A percentile compares a stretch with the other conserved stretches of the same genome.
Evolutionary conservation across 1,284 basidiomycete genomes (phyloP).

Genomic region (Fomitopsis betulina): DNA sequence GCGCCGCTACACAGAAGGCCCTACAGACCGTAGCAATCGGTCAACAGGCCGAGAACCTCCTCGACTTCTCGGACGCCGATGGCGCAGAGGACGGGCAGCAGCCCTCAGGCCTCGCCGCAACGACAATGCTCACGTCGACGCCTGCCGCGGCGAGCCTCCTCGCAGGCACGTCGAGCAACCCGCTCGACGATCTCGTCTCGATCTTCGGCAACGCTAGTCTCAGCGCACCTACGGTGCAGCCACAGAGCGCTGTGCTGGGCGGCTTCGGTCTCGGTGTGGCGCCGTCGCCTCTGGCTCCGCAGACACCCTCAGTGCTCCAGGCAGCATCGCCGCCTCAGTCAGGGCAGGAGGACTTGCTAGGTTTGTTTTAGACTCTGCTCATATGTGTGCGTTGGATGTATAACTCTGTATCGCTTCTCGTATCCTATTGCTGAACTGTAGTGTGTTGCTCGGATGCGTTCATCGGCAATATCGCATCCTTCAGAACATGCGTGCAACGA

Average conservation of each 20-base stretch:
- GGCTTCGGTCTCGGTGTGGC: slow-evolving; percentile 23
- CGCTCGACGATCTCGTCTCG: slow-evolving; percentile 86
- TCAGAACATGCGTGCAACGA: no score
- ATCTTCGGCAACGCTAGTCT: slow-evolving; percentile 67
- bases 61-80: slow-evolving; percentile 84
- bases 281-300: slow-evolving; percentile 13
- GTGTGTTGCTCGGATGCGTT: not conserved
- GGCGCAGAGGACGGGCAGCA: slow-evolving; percentile 44
- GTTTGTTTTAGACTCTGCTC: slow-evolving; percentile 35
- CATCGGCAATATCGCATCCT: no score
- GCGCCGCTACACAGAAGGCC: slow-evolving; percentile 74
- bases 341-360: slow-evolving; percentile 45
- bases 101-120: slow-evolving; percentile 71
- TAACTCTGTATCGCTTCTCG: not conserved
- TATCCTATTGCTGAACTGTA: not conserved
- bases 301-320: slow-evolving; percentile 16
- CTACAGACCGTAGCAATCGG: slow-evolving; percentile 86
- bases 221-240: slow-evolving; percentile 16
- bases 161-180: slow-evolving; percentile 75
- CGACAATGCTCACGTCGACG: slow-evolving; percentile 62
- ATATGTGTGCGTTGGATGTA: not conserved
- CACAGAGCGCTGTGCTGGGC: slow-evolving; percentile 14
- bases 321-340: slow-evolving; percentile 23
- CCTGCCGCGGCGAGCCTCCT: slow-evolving; percentile 69
- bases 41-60: slow-evolving; percentile 91